These are phyloP conservation scores for Spirogloea muscicola DNA, from an alignment of 139 green algal genomes.

Conservation along the genomic window DNA sequence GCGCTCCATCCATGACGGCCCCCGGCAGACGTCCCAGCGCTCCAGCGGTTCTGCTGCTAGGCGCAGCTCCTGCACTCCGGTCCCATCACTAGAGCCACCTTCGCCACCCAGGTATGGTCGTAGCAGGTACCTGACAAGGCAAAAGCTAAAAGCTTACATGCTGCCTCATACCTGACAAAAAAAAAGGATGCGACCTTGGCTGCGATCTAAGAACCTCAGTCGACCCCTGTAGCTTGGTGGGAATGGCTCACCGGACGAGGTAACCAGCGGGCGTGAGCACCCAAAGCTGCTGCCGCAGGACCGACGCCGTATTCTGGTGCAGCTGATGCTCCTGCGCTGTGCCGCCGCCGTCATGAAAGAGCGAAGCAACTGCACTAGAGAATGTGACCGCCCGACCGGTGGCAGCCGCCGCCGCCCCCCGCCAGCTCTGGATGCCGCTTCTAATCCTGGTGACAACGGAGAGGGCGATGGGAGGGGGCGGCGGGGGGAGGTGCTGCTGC, in stretches of 20 bases:
- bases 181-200: neutral
- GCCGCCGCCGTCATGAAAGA: conserved; percentile 16
- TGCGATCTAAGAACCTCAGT: neutral
- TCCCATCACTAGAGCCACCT: neutral
- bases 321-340: neutral
- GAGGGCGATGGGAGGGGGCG: conserved; percentile 15
- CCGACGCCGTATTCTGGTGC: neutral
- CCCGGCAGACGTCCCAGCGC: conserved; percentile 38
- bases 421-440: conserved; percentile 24
- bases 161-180: neutral
- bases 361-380: conserved; percentile 21
- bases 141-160: neutral
- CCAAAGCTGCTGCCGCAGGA: conserved; percentile 14
- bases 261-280: conserved; percentile 27
- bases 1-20: conserved; percentile 24
- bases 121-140: neutral
- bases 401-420: conserved; percentile 21
- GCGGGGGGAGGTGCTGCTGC: neutral
- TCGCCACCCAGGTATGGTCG: neutral
- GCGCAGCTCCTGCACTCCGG: neutral
- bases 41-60: conserved; percentile 27
- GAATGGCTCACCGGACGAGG: conserved; percentile 11
- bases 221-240: neutral
- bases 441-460: conserved; percentile 14
- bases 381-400: neutral